Evolutionary conservation across 768 basidiomycete species (phyloP).

Genomic region (Artomyces pyxidatus): DNA sequence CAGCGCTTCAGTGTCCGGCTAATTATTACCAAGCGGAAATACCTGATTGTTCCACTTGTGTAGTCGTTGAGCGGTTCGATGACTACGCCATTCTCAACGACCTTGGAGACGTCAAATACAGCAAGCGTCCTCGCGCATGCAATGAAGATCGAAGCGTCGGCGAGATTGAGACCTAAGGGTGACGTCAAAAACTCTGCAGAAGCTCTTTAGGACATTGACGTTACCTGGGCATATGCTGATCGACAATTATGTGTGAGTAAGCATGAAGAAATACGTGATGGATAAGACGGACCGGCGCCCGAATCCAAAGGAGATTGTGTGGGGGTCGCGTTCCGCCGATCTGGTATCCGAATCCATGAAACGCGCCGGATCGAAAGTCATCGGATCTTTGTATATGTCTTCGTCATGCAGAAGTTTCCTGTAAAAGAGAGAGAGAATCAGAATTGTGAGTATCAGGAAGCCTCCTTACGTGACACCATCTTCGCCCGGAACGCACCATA

Average conservation of each 20-base stretch:
- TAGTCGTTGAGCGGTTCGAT: neutral
- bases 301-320: constrained; percentile 22
- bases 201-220: no score
- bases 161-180: neutral
- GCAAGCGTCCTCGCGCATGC: neutral
- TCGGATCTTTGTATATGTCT: constrained; percentile 24
- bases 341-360: constrained; percentile 18
- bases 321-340: constrained; percentile 20
- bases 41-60: neutral
- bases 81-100: neutral
- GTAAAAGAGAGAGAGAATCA: neutral
- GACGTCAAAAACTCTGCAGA: no score
- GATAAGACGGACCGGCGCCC: constrained; percentile 19
- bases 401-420: constrained; percentile 29
- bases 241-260: neutral
- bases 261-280: neutral
- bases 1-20: neutral
- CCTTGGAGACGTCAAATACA: neutral
- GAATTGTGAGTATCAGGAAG: neutral
- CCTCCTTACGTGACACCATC: no score
- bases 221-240: constrained; percentile 1
- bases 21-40: no score
- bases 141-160: neutral
- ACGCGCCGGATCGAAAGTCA: constrained; percentile 26
- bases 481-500: neutral